Base-by-base conservation (phyloP, 2,329 filamentous ascomycete species). In the Aotearoamyces nothofagi region DNA sequence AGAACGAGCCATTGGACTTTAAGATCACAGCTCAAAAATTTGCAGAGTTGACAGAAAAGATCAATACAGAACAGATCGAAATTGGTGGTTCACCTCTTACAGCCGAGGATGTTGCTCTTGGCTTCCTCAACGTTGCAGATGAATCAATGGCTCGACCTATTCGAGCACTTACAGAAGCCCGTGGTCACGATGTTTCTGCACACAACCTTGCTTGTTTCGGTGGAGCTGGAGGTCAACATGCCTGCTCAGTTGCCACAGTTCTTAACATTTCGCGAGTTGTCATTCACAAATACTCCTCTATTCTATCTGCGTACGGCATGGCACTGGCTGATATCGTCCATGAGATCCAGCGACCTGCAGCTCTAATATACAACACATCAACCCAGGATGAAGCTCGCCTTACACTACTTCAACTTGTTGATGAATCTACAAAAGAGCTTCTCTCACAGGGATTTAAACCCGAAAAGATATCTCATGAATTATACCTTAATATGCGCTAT, bases 111-210 rank as follows among this genome's bases (percentile, higher is more conserved):
- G 38, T 43, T 1, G 33, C 32, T 24, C 25, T 33, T 40, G 84
- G 84, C 0, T 92, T 92, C 50, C 63, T 92, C 46, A 79, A 82
- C n/a, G 81, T 92, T 31, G 83, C 83, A 2, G 90, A 92, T 44
- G 83, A 90, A 55, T 74, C 81, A 9, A 92, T 92, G 84, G 82
- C 78, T 3, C 63, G 86, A 15, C 86, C 86, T 0, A 93, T 94
- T 36, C 66, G 86, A 17, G 84, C 80, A 19, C 66, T 93, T 38
- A 93, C 84, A 0, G 84, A 94, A 50, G 83, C 84, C 15, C 82
- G 87, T 51, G 86, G 86, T 0, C 82, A 90, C 39, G 83, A 93
- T 46, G 87, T 83, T 1, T 80, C 78, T 1, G 80, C 79, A 40
- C 86, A 93, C 49, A 65, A 82, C 11, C 64, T 94, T 17, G 84